Percentiles rank a stretch among this genome's conserved stretches.
Conservation (phyloP, 2,329 filamentous ascomycete species). For the Westerdykella aurantiaca region DNA sequence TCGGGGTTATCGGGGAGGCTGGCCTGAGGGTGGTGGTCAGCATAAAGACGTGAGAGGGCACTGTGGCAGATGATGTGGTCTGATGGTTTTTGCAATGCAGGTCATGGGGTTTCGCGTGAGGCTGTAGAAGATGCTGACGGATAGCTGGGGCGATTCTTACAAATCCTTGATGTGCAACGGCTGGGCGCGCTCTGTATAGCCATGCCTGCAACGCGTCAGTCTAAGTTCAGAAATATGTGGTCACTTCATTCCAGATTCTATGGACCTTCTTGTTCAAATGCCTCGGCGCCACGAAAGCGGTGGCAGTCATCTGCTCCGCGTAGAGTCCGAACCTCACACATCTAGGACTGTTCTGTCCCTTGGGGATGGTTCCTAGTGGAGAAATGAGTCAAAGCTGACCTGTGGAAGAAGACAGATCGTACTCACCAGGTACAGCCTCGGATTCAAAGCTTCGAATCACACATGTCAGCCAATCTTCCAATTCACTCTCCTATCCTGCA, state of each 20-base stretch:
- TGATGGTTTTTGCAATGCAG: too few relatives aligned
- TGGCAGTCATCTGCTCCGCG: slow-evolving; percentile 35
- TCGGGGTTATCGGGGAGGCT: slow-evolving; percentile 33
- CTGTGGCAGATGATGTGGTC: neutral
- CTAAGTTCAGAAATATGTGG: neutral
- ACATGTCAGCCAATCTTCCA: too few relatives aligned
- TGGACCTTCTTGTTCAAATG: slow-evolving; percentile 31
- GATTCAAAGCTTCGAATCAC: slow-evolving; percentile 35
- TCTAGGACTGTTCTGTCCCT: slow-evolving; percentile 42
- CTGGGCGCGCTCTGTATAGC: slow-evolving; percentile 34
- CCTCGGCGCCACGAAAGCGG: slow-evolving; percentile 32
- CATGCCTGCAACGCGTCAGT: slow-evolving; percentile 10
- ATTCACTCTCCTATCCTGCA: too few relatives aligned
- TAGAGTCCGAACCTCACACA: slow-evolving; percentile 34
- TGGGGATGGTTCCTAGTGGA: slow-evolving; percentile 38
- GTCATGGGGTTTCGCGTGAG: too few relatives aligned
- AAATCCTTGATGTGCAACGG: slow-evolving; percentile 36
- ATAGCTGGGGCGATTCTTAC: slow-evolving; percentile 16
- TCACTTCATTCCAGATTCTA: neutral
- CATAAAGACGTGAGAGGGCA: slow-evolving; percentile 6
- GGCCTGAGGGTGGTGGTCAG: slow-evolving; percentile 27
- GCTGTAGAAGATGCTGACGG: too few relatives aligned
- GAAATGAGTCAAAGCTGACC: slow-evolving; percentile 6
- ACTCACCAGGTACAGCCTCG: slow-evolving; percentile 41
- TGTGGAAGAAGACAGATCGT: neutral